Evolutionary conservation across 169 alveolate species (phyloP), one percentile per base, ranked within the genome.

Genomic region (Plasmodium reichenowi): DNA sequence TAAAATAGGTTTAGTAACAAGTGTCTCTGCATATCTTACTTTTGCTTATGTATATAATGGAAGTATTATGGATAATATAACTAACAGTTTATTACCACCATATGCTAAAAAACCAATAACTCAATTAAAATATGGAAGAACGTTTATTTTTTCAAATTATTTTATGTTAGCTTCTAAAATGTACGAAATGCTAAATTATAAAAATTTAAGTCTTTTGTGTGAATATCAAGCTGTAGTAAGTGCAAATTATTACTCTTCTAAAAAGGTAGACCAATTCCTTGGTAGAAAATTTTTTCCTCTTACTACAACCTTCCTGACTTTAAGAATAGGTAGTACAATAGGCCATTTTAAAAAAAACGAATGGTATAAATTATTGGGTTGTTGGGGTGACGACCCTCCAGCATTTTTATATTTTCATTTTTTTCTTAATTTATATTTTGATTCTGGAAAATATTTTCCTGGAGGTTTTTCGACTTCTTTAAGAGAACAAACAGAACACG

Each of bases 141-240:
- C 70, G 9, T 60, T 60, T 60, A 1, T 76, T 8, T 45, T 76
- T 4, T 72, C 89, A n/a, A 76, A 76, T 22, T 52, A 64, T 67
- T 76, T 22, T 13, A 43, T 13, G 15, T 17, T 76, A n/a, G 20
- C 70, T 0, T 63, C 75, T 0, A 22, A 76, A 12, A 24, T 76
- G 0, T 76, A 52, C 60, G 22, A 68, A 1, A 4, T 76, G 4
- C 50, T 52, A 26, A 22, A 76, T 64, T 66, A 64, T 17, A 76
- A 76, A 22, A 76, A 76, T 13, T 52, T 76, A 43, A 76, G 89
- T 20, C 10, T 15, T 9, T 50, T 76, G 9, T 76, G 89, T 56
- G 89, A 76, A 12, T 45, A 76, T 50, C 89, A 76, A 64, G 72
- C 89, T 10, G 15, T 76, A 58, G 52, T 74, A 0, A 66, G 71